phyloP scores from a whole-genome alignment of 2,329 filamentous ascomycete species.

The Cordyceps fumosorosea region DNA sequence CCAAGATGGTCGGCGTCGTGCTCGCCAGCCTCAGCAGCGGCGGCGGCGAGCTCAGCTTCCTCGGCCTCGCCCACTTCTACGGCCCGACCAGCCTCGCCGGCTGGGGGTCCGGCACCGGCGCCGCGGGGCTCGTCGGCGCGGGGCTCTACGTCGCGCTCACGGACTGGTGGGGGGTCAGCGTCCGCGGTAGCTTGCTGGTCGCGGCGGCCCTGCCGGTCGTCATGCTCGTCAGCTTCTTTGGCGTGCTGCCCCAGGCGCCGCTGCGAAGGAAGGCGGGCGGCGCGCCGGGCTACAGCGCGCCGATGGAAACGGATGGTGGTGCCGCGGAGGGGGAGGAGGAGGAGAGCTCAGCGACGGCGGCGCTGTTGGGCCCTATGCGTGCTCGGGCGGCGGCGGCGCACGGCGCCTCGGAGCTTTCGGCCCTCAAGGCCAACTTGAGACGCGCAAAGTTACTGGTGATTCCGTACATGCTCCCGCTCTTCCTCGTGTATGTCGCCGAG shows the following conservation, averaged over 20 bases:
- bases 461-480: constrained; percentile 78
- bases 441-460: constrained; percentile 66
- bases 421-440: constrained; percentile 48
- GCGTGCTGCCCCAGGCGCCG: constrained; percentile 64
- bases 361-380: constrained; percentile 41
- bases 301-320: constrained; percentile 32
- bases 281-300: constrained; percentile 47
- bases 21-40: constrained; percentile 82
- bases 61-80: constrained; percentile 90
- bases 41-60: constrained; percentile 82
- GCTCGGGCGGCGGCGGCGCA: constrained; percentile 29
- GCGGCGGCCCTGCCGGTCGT: constrained; percentile 73
- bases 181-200: constrained; percentile 66
- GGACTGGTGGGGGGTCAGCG: constrained; percentile 67
- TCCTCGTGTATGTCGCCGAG: constrained; percentile 91
- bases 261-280: constrained; percentile 42
- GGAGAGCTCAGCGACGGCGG: constrained; percentile 37
- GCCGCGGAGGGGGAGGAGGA: constrained; percentile 25
- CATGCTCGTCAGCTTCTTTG: constrained; percentile 84
- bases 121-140: constrained; percentile 78
- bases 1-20: constrained; percentile 76
- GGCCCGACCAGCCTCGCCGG: constrained; percentile 79
- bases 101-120: constrained; percentile 90
- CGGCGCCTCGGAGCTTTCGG: constrained; percentile 22
- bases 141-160: constrained; percentile 84